phyloP scores from a whole-genome alignment of 1,284 basidiomycete genomes.

The Schizopora paradoxa region DNA sequence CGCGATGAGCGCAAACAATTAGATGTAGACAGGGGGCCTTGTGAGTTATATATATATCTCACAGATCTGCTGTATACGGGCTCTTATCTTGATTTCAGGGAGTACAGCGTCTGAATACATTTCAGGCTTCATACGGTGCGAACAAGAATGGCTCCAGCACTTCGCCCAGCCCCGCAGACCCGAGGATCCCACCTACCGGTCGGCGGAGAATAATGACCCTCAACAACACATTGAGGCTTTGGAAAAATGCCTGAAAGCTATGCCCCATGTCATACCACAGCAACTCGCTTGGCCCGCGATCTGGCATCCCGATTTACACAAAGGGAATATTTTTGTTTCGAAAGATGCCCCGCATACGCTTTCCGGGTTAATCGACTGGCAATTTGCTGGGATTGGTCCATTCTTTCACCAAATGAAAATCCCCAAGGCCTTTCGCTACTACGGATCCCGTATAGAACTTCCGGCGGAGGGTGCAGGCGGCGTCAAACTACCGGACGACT shows the following conservation, averaged over 20 bases:
- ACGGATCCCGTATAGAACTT: slow-evolving; percentile 35
- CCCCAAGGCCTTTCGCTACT: slow-evolving; percentile 35
- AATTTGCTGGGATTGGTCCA: background rate
- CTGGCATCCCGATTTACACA: slow-evolving; percentile 12
- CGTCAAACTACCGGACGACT: slow-evolving; percentile 36
- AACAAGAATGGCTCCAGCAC: too few relatives aligned
- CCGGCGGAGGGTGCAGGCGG: too few relatives aligned
- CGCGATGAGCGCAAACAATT: slow-evolving; percentile 21
- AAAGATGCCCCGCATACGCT: slow-evolving; percentile 1
- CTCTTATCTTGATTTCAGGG: slow-evolving; percentile 3
- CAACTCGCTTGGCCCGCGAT: slow-evolving; percentile 3
- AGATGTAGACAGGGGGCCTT: slow-evolving; percentile 26
- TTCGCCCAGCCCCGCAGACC: too few relatives aligned
- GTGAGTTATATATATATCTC: slow-evolving; percentile 20
- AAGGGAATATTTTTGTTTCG: slow-evolving; percentile 9
- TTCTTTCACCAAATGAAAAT: slow-evolving; percentile 10
- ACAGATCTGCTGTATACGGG: background rate
- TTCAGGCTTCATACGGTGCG: too few relatives aligned
- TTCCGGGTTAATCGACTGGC: slow-evolving; percentile 4
- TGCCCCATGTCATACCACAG: slow-evolving; percentile 8
- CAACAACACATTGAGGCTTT: too few relatives aligned
- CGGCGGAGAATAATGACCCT: too few relatives aligned
- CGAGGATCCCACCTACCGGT: too few relatives aligned
- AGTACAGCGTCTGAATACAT: background rate
- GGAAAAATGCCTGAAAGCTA: too few relatives aligned